Evolutionary conservation across 352 stramenopile genomes (phyloP).

Genomic region (Pythium apleroticum): DNA sequence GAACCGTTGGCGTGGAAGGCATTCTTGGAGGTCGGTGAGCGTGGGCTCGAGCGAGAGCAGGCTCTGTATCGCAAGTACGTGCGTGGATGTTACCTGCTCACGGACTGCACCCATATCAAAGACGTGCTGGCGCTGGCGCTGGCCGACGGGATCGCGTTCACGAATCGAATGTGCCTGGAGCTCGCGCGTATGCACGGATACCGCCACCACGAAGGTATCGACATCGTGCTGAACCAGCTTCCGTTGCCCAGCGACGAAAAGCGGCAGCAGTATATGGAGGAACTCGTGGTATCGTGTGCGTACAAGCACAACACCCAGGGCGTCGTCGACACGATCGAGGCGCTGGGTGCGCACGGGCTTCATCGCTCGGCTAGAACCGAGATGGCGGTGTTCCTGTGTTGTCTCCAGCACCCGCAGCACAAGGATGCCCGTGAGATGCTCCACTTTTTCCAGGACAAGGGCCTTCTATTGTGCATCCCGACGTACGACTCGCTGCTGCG

Average conservation of each 20-base stretch:
- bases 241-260: slow-evolving; percentile 33
- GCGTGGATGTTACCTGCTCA: slow-evolving; percentile 61
- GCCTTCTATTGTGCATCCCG: slow-evolving; percentile 49
- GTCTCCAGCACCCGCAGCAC: slow-evolving; percentile 45
- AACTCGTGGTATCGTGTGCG: slow-evolving; percentile 66
- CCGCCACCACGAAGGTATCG: slow-evolving; percentile 46
- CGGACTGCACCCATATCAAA: slow-evolving; percentile 56
- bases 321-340: slow-evolving; percentile 48
- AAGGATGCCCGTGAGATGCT: slow-evolving; percentile 40
- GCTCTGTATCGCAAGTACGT: slow-evolving; percentile 75
- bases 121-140: slow-evolving; percentile 49
- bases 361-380: slow-evolving; percentile 54
- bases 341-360: slow-evolving; percentile 44
- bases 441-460: slow-evolving; percentile 44
- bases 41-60: slow-evolving; percentile 43
- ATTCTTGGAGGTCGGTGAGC: slow-evolving; percentile 45
- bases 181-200: slow-evolving; percentile 67
- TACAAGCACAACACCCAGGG: slow-evolving; percentile 63
- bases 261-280: slow-evolving; percentile 52
- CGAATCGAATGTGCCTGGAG: slow-evolving; percentile 63
- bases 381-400: slow-evolving; percentile 63
- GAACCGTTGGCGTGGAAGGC: slow-evolving; percentile 57
- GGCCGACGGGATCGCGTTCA: slow-evolving; percentile 54
- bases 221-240: slow-evolving; percentile 47
- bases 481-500: slow-evolving; percentile 72